Percentiles rank a stretch among this genome's conserved stretches.
Evolutionary conservation across 2,329 filamentous ascomycete species (phyloP).

Genomic region (Aspergillus brunneoviolaceus): DNA sequence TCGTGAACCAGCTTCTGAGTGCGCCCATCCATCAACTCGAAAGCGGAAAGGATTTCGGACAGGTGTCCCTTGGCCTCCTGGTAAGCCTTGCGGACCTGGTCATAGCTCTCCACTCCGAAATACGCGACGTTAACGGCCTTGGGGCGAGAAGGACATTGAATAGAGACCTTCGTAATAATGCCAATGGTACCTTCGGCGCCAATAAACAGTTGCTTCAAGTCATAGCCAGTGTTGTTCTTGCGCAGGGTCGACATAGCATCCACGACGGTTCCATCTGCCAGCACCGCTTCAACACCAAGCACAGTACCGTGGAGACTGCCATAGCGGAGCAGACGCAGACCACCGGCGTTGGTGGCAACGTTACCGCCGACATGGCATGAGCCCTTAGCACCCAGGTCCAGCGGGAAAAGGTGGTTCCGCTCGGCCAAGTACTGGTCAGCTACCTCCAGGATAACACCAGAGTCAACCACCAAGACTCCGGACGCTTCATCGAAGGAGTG

Average conservation of each 20-base stretch:
- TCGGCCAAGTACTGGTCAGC: conserved; percentile 84
- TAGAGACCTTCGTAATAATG: conserved; percentile 85
- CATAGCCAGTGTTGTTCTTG: conserved; percentile 99
- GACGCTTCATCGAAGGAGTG: conserved; percentile 90
- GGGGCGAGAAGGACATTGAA: conserved; percentile 83
- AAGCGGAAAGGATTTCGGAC: conserved; percentile 92
- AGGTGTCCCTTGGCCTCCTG: conserved; percentile 85
- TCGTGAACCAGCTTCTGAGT: conserved; percentile 75
- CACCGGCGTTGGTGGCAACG: conserved; percentile 92
- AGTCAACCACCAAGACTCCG: conserved; percentile 84
- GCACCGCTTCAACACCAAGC: conserved; percentile 86
- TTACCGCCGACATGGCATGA: conserved; percentile 97
- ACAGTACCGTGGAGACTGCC: conserved; percentile 93
- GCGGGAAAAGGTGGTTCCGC: conserved; percentile 83
- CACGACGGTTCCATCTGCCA: conserved; percentile 89
- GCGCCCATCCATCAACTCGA: conserved; percentile 91
- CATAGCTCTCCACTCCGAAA: conserved; percentile 86
- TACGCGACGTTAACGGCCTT: conserved; percentile 92
- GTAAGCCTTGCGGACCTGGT: conserved; percentile 84
- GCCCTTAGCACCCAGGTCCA: conserved; percentile 96
- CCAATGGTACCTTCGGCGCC: conserved; percentile 93
- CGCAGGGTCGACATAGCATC: conserved; percentile 83
- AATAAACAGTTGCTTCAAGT: conserved; percentile 95
- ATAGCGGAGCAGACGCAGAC: conserved; percentile 83
- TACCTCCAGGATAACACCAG: conserved; percentile 85